phyloP scores from a whole-genome alignment of 1,139 yeast genomes.

The Scheffersomyces lignicola region DNA sequence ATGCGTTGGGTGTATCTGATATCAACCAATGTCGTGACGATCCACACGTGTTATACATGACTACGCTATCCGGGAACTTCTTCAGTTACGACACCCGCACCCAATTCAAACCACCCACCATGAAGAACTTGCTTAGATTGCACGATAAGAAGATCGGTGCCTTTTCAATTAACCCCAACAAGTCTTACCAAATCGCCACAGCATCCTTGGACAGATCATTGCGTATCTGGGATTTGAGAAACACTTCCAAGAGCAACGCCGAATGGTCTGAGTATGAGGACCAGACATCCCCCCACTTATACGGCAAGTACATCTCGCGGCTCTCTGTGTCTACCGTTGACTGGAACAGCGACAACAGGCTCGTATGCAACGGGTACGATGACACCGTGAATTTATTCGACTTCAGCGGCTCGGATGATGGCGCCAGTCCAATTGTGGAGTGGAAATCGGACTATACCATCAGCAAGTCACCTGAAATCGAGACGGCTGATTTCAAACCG shows the following conservation, averaged over 20 bases:
- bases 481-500: conserved; percentile 47
- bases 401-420: conserved; percentile 17
- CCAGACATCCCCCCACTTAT: conserved; percentile 48
- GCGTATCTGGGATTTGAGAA: conserved; percentile 83
- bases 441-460: conserved; percentile 23
- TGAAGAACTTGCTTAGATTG: conserved; percentile 48
- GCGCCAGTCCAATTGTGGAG: conserved; percentile 22
- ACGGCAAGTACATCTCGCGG: conserved; percentile 69
- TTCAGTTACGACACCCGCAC: conserved; percentile 67
- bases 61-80: conserved; percentile 80
- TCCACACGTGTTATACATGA: conserved; percentile 58
- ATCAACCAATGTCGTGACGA: conserved; percentile 49
- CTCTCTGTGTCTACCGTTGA: conserved; percentile 83
- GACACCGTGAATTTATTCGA: conserved; percentile 67
- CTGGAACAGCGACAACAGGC: conserved; percentile 73
- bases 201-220: conserved; percentile 85
- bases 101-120: conserved; percentile 28
- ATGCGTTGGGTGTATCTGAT: conserved; percentile 60
- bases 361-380: conserved; percentile 93
- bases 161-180: conserved; percentile 71
- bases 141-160: conserved; percentile 94
- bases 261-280: conserved; percentile 38
- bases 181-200: conserved; percentile 65
- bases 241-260: conserved; percentile 37
- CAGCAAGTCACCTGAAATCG: background rate